Evolutionary conservation across 371 early-diverging fungal species (phyloP).

Genomic region (Saksenaea oblongispora): DNA sequence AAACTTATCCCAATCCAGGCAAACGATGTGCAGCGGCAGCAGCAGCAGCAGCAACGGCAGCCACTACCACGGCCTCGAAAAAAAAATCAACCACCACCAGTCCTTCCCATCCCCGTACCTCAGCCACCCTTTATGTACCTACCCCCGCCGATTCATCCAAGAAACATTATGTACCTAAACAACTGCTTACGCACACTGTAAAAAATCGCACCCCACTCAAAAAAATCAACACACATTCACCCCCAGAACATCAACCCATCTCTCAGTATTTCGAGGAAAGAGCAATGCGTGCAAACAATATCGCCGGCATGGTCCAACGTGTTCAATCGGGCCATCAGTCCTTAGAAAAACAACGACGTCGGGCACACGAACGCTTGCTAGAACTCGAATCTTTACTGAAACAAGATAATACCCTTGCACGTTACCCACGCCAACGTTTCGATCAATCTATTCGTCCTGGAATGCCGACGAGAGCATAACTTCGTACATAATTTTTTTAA

Average conservation of each 20-base stretch:
- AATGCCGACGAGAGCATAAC: not conserved
- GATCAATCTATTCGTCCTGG: not conserved
- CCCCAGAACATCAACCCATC: not conserved
- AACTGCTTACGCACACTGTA: conserved; percentile 12
- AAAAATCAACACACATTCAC: not conserved
- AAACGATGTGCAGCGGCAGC: conserved; percentile 33
- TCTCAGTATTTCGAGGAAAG: not conserved
- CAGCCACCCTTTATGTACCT: conserved; percentile 16
- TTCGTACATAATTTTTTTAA: not conserved
- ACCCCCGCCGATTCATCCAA: conserved; percentile 25
- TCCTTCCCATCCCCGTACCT: no score
- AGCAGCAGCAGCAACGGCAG: not conserved
- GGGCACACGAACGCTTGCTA: conserved; percentile 23
- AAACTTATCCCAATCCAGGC: not conserved
- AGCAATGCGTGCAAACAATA: not conserved
- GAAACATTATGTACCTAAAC: conserved; percentile 38
- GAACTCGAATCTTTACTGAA: conserved; percentile 26
- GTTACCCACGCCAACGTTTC: conserved; percentile 15
- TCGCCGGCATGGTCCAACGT: conserved; percentile 29
- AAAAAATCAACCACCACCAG: no score
- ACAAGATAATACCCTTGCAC: conserved; percentile 16
- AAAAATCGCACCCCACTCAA: not conserved
- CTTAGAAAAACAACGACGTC: conserved; percentile 24
- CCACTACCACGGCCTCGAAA: no score
- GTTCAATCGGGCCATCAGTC: conserved; percentile 30